Conservation (phyloP, 129 eudicot species). For the Helianthus annuus region DNA sequence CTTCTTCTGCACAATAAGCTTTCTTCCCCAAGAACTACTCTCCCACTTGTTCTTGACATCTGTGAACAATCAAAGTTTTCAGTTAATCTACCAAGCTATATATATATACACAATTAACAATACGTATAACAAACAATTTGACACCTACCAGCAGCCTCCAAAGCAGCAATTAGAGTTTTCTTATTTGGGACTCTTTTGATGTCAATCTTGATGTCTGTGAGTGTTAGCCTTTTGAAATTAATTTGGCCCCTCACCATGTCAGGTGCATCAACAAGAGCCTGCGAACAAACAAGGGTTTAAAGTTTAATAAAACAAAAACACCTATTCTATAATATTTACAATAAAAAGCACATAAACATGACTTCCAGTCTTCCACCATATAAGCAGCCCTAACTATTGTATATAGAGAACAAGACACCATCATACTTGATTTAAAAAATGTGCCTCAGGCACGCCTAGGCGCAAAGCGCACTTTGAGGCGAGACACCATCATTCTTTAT, state of each 20-base stretch:
- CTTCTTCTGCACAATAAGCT: conserved; percentile 60
- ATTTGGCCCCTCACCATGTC: conserved; percentile 72
- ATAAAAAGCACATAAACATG: background rate
- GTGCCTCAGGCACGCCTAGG: too few relatives aligned
- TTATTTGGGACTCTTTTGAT: conserved; percentile 67
- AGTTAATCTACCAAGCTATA: background rate
- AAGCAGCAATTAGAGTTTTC: conserved; percentile 60
- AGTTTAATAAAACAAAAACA: background rate
- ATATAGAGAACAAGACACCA: background rate
- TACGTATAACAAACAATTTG: background rate
- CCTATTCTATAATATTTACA: background rate
- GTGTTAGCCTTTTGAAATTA: conserved; percentile 69
- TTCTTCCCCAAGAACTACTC: conserved; percentile 63
- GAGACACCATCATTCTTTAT: too few relatives aligned
- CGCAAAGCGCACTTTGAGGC: too few relatives aligned
- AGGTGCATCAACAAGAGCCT: conserved; percentile 84
- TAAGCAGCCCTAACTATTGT: background rate
- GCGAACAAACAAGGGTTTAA: background rate
- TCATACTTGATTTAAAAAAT: background rate
- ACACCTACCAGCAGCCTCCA: conserved; percentile 69
- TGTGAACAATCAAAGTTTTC: background rate
- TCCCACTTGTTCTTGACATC: conserved; percentile 71
- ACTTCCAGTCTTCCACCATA: background rate
- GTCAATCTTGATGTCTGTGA: conserved; percentile 71
- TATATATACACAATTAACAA: background rate